Evolutionary conservation across 169 alveolate genomes (phyloP).

Genomic region (Eimeria necatrix): DNA sequence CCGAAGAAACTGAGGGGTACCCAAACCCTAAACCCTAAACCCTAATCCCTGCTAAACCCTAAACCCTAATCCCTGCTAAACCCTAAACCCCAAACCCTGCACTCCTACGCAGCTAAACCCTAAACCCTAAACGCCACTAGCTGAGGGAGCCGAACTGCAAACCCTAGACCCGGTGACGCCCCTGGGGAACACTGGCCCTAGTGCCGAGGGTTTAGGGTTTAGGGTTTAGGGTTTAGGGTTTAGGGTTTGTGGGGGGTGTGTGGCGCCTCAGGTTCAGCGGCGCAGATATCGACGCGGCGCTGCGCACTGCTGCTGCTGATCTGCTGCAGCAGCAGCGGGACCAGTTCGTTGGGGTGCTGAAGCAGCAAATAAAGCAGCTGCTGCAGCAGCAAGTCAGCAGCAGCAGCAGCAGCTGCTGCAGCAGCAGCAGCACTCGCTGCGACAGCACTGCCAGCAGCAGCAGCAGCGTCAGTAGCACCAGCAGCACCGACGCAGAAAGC

Average conservation of each 20-base stretch:
- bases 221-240: too few species aligned
- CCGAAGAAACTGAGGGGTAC: slow-evolving; percentile 76
- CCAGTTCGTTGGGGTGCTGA: not conserved
- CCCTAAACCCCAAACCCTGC: not conserved
- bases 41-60: slow-evolving; percentile 94
- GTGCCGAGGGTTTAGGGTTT: not conserved
- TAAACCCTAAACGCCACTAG: too few species aligned
- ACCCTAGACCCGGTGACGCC: too few species aligned
- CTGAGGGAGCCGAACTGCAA: too few species aligned
- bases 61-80: slow-evolving; percentile 87
- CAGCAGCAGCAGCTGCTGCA: too few species aligned
- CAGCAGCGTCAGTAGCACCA: too few species aligned
- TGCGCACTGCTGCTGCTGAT: slow-evolving; percentile 78
- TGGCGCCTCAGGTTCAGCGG: slow-evolving; percentile 82
- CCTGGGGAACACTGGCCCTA: too few species aligned
- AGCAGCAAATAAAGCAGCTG: slow-evolving; percentile 28
- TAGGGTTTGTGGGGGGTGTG: too few species aligned
- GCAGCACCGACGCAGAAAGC: too few species aligned
- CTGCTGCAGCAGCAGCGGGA: slow-evolving; percentile 62
- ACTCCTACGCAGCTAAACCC: too few species aligned
- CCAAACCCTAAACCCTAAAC: slow-evolving; percentile 86
- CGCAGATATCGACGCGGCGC: slow-evolving; percentile 84
- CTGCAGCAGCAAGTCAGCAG: slow-evolving; percentile 20
- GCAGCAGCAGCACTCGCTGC: too few species aligned
- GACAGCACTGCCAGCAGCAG: too few species aligned